Evolutionary conservation across 2,329 filamentous ascomycete genomes (phyloP), one percentile per base, ranked within the genome.

Genomic region (Alternaria rosae): DNA sequence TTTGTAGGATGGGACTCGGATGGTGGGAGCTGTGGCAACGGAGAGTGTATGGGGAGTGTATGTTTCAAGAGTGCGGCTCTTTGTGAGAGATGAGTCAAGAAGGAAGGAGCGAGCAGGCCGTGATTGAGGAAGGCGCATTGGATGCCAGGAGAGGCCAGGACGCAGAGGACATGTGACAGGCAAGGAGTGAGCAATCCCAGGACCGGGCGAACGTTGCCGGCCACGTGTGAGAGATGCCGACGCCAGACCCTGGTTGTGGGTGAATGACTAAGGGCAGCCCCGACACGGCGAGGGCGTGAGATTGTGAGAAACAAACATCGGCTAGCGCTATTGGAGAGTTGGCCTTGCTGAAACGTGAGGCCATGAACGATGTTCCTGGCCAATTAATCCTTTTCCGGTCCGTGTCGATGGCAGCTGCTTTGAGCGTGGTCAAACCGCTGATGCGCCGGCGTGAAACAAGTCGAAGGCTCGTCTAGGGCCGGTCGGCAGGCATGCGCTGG

Each of bases 381-480:
- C 60, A 63, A 69, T 69, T 59, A 61, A 55, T 28, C 57, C 25
- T 25, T 50, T 32, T 43, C 41, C 26, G 43, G n/a, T 20, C 30
- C 45, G 44, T 38, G 58, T 62, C 58, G 54, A 56, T 64, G 57
- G 58, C 53, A 45, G 61, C 65, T 62, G 54, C 35, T 71, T 74
- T 59, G 66, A 66, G 72, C 65, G 68, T 61, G 67, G 60, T 75
- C 74, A 76, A 74, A 77, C 75, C 47, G 60, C 64, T 58, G 54
- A 66, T 57, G 61, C 57, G 64, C 59, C 52, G 56, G 66, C 59
- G 66, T 77, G 75, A 76, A 76, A 75, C 74, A 72, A 62, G 54
- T 68, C 61, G 64, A 54, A 64, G 61, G 58, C 47, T 62, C 59
- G 66, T 57, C 64, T 66, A 70, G 64, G 64, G 66, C 52, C 45